phyloP scores from a whole-genome alignment of 2,329 filamentous ascomycete genomes.

The Fusarium falciforme region DNA sequence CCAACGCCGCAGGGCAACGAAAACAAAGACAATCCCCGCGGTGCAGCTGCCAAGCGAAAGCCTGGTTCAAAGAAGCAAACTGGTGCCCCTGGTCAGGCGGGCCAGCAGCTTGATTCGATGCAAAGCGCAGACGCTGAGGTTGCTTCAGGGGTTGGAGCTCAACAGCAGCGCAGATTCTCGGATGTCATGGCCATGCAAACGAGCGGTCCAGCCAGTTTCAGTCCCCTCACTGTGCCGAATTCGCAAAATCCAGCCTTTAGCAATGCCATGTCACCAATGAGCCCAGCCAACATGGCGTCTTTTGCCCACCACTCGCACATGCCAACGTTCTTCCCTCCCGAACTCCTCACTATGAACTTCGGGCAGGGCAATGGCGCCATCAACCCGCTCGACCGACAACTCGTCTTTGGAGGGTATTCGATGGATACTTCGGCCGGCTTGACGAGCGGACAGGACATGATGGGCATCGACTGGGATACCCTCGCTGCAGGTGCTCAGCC shows the following conservation, averaged over 20 bases:
- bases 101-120: constrained; percentile 38
- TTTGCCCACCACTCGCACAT: constrained; percentile 54
- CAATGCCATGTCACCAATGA: constrained; percentile 64
- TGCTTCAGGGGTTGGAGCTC: constrained; percentile 29
- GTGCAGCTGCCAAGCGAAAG: constrained; percentile 50
- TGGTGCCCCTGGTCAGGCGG: constrained; percentile 13
- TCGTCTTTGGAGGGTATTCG: constrained; percentile 80
- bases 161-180: constrained; percentile 55
- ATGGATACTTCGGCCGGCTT: constrained; percentile 57
- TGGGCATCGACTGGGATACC: constrained; percentile 60
- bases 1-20: constrained; percentile 68
- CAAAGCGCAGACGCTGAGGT: constrained; percentile 28
- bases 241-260: constrained; percentile 57
- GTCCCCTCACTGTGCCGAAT: constrained; percentile 55
- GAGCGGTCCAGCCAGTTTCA: constrained; percentile 53
- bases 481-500: constrained; percentile 49
- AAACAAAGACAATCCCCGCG: constrained; percentile 40
- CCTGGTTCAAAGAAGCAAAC: constrained; percentile 50
- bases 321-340: constrained; percentile 59
- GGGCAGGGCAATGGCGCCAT: constrained; percentile 65
- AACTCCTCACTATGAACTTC: constrained; percentile 66
- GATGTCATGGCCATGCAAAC: constrained; percentile 55
- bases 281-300: constrained; percentile 57
- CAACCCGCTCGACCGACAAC: constrained; percentile 78
- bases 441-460: constrained; percentile 51